A percentile compares a stretch with the other conserved stretches of the same genome.
Evolutionary conservation across 495 filamentous ascomycete genomes (phyloP).

Genomic region (Pseudotulostoma volvatum): DNA sequence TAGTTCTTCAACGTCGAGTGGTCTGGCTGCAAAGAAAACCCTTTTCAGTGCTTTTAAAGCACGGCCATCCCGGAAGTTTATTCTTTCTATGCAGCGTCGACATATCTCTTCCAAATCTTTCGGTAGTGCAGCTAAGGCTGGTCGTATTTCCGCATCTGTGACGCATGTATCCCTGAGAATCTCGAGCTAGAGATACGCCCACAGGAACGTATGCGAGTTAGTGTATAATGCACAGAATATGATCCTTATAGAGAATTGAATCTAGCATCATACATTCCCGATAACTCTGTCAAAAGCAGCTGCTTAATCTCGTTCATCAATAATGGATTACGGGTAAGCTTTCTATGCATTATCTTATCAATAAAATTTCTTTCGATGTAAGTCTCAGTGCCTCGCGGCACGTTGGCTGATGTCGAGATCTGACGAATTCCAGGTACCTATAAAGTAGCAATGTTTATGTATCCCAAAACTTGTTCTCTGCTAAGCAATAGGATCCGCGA

Average conservation of each 20-base stretch:
- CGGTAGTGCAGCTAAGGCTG: too few relatives aligned
- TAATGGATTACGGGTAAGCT: constrained; percentile 7
- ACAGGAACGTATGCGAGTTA: too few relatives aligned
- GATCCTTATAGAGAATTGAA: too few relatives aligned
- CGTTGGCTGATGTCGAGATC: too few relatives aligned
- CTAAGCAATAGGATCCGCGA: constrained; percentile 8
- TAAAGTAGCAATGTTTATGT: constrained; percentile 6
- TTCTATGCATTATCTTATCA: constrained; percentile 9
- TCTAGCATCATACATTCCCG: constrained; percentile 10
- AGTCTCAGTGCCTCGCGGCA: constrained; percentile 8
- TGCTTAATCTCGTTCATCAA: constrained; percentile 7
- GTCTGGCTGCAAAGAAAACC: constrained; percentile 15
- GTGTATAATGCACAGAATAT: too few relatives aligned
- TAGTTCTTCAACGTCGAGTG: constrained; percentile 19
- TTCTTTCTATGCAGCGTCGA: too few relatives aligned
- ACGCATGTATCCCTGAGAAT: too few relatives aligned
- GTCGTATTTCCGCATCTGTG: too few relatives aligned
- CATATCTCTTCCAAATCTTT: too few relatives aligned
- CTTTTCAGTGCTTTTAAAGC: constrained; percentile 10
- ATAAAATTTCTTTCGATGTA: constrained; percentile 11
- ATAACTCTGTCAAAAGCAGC: constrained; percentile 5
- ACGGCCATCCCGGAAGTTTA: too few relatives aligned
- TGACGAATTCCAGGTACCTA: constrained; percentile 5
- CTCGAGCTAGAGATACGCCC: too few relatives aligned
- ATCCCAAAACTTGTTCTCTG: constrained; percentile 9